phyloP scores from a whole-genome alignment of 257 asterid species.

The Solanum chiquidenum region DNA sequence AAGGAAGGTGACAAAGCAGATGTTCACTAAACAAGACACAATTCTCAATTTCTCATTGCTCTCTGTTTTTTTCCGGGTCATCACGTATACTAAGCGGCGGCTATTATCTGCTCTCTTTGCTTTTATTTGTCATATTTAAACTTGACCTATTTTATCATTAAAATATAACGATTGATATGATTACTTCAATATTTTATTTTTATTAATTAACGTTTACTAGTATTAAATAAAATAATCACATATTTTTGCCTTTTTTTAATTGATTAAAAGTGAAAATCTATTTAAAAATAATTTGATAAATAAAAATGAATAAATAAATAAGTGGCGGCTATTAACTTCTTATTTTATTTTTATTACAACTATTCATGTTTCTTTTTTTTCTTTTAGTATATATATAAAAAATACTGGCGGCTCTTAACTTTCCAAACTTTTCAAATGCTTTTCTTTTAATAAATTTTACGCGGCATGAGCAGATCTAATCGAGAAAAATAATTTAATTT shows the following conservation, averaged over 20 bases:
- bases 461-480: neutral
- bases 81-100: neutral
- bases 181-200: no score
- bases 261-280: no score
- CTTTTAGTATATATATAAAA: neutral
- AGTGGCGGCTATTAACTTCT: neutral
- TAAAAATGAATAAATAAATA: neutral
- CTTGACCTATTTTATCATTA: accelerated
- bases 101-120: neutral
- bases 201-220: no score
- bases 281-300: no score
- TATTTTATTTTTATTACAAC: neutral
- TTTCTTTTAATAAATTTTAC: no score
- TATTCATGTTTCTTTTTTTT: neutral
- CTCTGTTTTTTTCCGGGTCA: neutral
- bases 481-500: neutral
- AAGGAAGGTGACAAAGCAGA: no score
- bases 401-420: neutral
- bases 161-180: no score
- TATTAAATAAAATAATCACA: no score
- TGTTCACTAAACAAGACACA: neutral
- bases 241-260: no score
- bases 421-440: neutral
- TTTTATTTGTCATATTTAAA: no score
- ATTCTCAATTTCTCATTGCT: neutral